A percentile compares a stretch with the other conserved stretches of the same genome.
These are phyloP conservation scores for Mrakia blollopis DNA, from an alignment of 768 basidiomycete genomes.

Conservation along the genomic window DNA sequence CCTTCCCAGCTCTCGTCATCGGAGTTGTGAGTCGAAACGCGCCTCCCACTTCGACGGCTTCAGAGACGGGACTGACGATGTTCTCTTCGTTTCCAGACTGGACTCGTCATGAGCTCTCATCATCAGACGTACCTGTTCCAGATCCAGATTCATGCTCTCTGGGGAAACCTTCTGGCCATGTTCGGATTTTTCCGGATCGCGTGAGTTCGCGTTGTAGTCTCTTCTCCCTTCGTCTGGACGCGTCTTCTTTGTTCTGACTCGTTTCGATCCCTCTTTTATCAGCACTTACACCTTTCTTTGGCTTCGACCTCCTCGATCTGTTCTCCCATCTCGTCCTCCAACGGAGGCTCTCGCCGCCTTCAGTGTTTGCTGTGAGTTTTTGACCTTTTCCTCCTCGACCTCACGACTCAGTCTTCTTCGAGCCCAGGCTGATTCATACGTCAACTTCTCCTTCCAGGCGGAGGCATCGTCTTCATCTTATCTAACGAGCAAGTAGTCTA, in stretches of 20 bases:
- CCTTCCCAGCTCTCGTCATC: conserved; percentile 86
- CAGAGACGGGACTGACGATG: neutral
- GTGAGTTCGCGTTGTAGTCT: neutral
- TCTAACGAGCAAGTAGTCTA: conserved; percentile 84
- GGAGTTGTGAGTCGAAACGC: conserved; percentile 53
- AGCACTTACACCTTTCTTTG: conserved; percentile 89
- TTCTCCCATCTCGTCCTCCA: conserved; percentile 86
- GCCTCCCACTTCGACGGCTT: neutral
- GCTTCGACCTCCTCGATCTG: conserved; percentile 73
- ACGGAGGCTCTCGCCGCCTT: conserved; percentile 86
- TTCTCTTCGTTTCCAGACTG: conserved; percentile 50
- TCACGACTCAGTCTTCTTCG: neutral
- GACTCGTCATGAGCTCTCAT: conserved; percentile 89
- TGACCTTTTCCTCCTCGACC: neutral
- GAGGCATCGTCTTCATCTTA: conserved; percentile 83
- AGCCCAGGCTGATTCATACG: neutral
- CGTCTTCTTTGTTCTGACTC: no score
- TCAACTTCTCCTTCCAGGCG: conserved; percentile 41
- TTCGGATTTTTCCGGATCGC: conserved; percentile 74
- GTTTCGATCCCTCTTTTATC: neutral
- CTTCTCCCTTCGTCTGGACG: neutral
- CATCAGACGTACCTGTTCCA: conserved; percentile 86
- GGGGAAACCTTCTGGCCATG: conserved; percentile 79
- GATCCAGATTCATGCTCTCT: conserved; percentile 73
- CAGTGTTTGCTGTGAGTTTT: conserved; percentile 55